Base-by-base conservation (phyloP, 2,329 filamentous ascomycete species). In the Drechslerella stenobrocha region DNA sequence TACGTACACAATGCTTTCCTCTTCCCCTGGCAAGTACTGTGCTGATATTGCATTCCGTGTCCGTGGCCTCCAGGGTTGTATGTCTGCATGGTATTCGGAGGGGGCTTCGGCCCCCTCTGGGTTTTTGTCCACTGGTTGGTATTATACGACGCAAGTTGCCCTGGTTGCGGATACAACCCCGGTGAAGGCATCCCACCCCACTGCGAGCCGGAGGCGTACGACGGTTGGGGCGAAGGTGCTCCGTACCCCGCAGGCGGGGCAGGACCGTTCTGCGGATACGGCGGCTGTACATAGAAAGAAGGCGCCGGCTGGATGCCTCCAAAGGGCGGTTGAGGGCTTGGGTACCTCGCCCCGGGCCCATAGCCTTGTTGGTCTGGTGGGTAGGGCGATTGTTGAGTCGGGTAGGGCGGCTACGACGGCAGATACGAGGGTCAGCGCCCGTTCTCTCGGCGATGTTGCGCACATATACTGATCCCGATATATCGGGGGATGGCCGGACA, bases 21-120 rank as follows among this genome's bases (percentile, higher is more conserved):
- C 58, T 69, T 69, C 46, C 64, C 64, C 32, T 69, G 64, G 34
- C 64, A 69, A 35, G 64, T 69, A 69, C 64, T 69, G 18, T 61
- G 56, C 23, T 69, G 64, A 28, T 69, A 69, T 18, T 45, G 40
- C 20, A 63, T 23, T 15, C 51, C 52, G 7, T n/a, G 28, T 22
- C 22, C 24, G 11, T 53, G 26, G 23, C 64, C 58, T 23, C 56
- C 64, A 28, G 48, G 50, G 11, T 59, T 60, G 34, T 69, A 69
- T 1, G 46, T 63, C 40, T 69, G 64, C 58, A 69, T 58, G 5
- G 64, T 50, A 47, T 40, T 69, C 30, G 64, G 64, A n/a, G 64
- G 64, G 20, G 64, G 64, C 32, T 34, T 44, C 7, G 64, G 64
- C n/a, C 64, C 64, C 26, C 28, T 52, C 23, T 69, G 56, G n/a